Conservation (phyloP, 768 basidiomycete species). For the Leccinum fibrillosum region DNA sequence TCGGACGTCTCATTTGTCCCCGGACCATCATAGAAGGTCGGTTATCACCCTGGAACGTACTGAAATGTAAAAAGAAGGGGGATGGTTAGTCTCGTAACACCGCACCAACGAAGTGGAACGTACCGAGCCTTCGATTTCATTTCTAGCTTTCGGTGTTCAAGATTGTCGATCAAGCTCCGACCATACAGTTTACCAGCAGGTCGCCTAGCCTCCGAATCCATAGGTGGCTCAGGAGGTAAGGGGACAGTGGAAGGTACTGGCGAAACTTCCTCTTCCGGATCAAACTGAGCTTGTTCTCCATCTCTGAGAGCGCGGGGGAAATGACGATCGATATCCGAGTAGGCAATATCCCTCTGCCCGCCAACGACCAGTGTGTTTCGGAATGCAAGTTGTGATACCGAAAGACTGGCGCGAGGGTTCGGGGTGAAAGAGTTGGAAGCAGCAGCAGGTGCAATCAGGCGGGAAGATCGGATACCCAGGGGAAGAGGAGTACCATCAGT, state of each 20-base stretch:
- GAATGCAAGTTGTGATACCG: constrained; percentile 82
- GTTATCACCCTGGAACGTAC: constrained; percentile 85
- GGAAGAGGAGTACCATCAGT: constrained; percentile 70
- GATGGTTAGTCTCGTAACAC: constrained; percentile 1
- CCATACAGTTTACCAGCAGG: constrained; percentile 84
- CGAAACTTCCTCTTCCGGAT: constrained; percentile 37
- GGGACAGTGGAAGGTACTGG: constrained; percentile 30
- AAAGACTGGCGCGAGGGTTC: constrained; percentile 70
- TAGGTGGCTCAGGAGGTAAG: constrained; percentile 28
- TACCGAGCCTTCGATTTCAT: constrained; percentile 86
- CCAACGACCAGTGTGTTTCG: constrained; percentile 74
- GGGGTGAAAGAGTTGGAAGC: constrained; percentile 71
- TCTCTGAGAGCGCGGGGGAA: constrained; percentile 75
- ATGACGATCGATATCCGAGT: constrained; percentile 53
- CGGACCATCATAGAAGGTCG: constrained; percentile 94
- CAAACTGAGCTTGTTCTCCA: constrained; percentile 70
- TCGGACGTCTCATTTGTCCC: constrained; percentile 46
- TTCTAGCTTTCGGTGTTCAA: constrained; percentile 77
- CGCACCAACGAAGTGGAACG: constrained; percentile 14
- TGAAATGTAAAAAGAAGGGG: constrained; percentile 27
- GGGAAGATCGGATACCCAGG: constrained; percentile 61
- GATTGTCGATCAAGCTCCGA: constrained; percentile 85
- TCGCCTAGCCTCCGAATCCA: constrained; percentile 38
- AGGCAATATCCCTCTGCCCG: constrained; percentile 61
- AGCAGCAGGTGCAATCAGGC: constrained; percentile 39